Evolutionary conservation across 352 stramenopile genomes (phyloP), one percentile per base, ranked within the genome.

Genomic region (Pythium angustatum): DNA sequence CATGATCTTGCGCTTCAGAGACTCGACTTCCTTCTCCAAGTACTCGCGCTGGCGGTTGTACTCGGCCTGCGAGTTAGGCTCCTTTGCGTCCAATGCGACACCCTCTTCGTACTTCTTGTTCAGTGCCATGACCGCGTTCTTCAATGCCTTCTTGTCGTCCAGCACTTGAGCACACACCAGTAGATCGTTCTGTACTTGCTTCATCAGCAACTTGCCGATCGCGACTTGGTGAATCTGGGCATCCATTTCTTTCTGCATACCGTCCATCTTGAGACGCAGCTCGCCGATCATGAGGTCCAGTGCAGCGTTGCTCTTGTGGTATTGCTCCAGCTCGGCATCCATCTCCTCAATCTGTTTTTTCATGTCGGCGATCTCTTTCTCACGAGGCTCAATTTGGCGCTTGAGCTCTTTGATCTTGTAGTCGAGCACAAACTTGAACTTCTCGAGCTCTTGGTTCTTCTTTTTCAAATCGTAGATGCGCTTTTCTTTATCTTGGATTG

Each of bases 381-480:
- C 93, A 7, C 94, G 88, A 19, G 95, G 95, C 70, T 98, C 95
- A 40, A 98, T 98, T 74, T 98, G 94, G 4, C 92, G 83, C 75
- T 98, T 98, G 6, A 98, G 73, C 78, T 98, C 95, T 64, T 98
- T 98, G 77, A 98, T 98, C 73, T 98, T 98, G 81, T 98, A 98
- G 68, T 98, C 94, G 28, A 98, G 68, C 40, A 98, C 93, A 55
- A 98, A 98, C 70, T 98, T 98, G 75, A 98, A 98, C 73, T 98
- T 98, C 47, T 98, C 94, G 22, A 98, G 76, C 72, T 98, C 93
- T 64, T 98, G 91, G 68, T 98, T 98, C 71, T 98, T 98, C 81
- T 98, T 98, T 73, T 98, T 98, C 17, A 98, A 65, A 44, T 98
- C 95, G 69, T 98, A 98, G 54, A 98, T 98, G 47, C 92, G 90